phyloP scores from a whole-genome alignment of 2,329 filamentous ascomycete genomes.

The Alternaria viburni region DNA sequence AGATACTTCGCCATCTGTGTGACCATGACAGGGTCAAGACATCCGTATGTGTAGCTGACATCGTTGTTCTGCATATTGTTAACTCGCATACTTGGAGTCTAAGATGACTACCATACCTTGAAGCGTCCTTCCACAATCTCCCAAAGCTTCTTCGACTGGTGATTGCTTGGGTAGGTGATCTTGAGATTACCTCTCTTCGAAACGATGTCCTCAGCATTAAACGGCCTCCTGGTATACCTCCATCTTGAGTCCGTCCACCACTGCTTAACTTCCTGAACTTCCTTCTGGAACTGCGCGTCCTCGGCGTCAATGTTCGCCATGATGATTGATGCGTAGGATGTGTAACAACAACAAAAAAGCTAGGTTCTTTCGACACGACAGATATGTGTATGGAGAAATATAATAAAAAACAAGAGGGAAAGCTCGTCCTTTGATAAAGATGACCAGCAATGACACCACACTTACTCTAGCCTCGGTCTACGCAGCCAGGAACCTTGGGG shows the following conservation, averaged over 20 bases:
- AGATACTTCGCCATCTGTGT: slow-evolving; percentile 99
- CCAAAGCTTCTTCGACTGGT: slow-evolving; percentile 94
- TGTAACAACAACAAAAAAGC: background rate
- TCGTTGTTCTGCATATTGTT: slow-evolving; percentile 69
- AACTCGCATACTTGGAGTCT: slow-evolving; percentile 3
- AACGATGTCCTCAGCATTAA: slow-evolving; percentile 96
- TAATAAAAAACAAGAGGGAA: background rate
- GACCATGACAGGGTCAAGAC: slow-evolving; percentile 96
- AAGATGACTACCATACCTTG: slow-evolving; percentile 61
- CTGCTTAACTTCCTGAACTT: slow-evolving; percentile 86
- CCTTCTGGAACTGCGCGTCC: slow-evolving; percentile 76
- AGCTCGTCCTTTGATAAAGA: slow-evolving; percentile 5
- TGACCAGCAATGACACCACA: slow-evolving; percentile 34
- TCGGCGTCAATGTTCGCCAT: slow-evolving; percentile 63
- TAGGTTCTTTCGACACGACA: background rate
- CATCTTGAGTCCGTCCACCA: slow-evolving; percentile 96
- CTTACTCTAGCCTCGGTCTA: slow-evolving; percentile 24
- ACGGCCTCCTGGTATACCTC: slow-evolving; percentile 89
- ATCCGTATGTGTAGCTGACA: slow-evolving; percentile 94
- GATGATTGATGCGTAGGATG: background rate
- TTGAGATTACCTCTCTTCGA: slow-evolving; percentile 90
- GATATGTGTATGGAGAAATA: background rate
- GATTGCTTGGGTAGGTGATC: slow-evolving; percentile 90
- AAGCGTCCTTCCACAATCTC: slow-evolving; percentile 85
- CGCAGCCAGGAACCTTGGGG: slow-evolving; percentile 3